Base-by-base conservation (phyloP, 345 rosid species). In the Acer negundo region DNA sequence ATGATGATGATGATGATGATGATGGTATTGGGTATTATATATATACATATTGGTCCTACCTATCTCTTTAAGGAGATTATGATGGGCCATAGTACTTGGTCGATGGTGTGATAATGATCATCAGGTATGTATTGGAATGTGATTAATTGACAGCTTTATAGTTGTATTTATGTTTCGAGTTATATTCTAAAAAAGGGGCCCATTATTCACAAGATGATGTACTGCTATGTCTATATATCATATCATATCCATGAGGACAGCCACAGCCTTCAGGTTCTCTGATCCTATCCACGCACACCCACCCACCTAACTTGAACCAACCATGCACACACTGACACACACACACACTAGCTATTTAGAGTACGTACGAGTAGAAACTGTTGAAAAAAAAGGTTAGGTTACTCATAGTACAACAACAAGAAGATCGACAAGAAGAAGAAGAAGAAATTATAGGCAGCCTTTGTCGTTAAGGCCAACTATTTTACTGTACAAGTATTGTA, bases 141-240 rank as follows among this genome's bases (percentile, higher is more conserved):
- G 75, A 40, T 75, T 61, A 72, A 72, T 44, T 23, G 80, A 73
- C 78, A 72, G 62, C 65, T 63, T 69, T 11, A 31, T 79, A 15
- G 68, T 79, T 82, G 82, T 81, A 73, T 73, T 64, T 69, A 79
- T 76, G 49, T 75, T 9, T 77, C 31, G 73, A 63, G 75, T 72
- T 69, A 42, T 55, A 61, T 74, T 77, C 69, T 40, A 6, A 6
- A 6, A 15, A 19, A 20, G 82, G 79, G 72, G 16, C 80, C 84
- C 76, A 11, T 31, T 44, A 24, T 15, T 15, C 44, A 47, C 65
- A 19, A 62, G 17, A 69, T 55, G 72, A 74, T 49, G 38, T 35
- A 35, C 38, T 68, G 61, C 67, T 8, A 42, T 42, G 46, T 7
- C 46, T 1, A 1, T 35, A 35, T 5, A 35, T 35, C 38, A 35